Base-by-base conservation (phyloP, 306 rosid genomes). In the Nissolia schottii region DNA sequence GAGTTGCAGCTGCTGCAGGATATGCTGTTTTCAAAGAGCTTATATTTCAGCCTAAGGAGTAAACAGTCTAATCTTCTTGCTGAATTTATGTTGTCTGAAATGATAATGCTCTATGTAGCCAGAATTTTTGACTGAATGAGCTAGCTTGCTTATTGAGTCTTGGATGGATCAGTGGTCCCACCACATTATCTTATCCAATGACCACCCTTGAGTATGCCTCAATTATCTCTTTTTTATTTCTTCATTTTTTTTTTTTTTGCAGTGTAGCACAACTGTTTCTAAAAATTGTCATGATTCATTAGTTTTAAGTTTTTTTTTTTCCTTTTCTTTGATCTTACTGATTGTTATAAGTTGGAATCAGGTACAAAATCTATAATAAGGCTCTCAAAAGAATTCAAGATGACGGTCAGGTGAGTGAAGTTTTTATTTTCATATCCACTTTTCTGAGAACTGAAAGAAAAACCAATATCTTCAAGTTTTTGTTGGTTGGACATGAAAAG, bases 21-120 rank as follows among this genome's bases (percentile, higher is more conserved):
- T 92, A 91, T 77, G 93, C 90, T 28, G 97, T 95, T 80, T 92
- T 95, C 78, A 91, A 88, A 70, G 99, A 91, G 80, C 99, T 95
- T 74, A 88, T 95, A 55, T 89, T 91, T 81, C 86, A 92, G 81
- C 99, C 97, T 0, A 95, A 88, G 81, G 99, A 95, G 99, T 95
- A 89, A 81, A 14, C 55, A 66, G 48, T 78, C 71, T 49, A 48
- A 48, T 18, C 38, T 48, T 13, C 12, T 34, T 16, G 27, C 56
- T 64, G 40, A 55, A 31, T 45, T 35, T 67, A 57, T 64, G 1
- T 57, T 24, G 9, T 70, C 9, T 53, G 57, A 27, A 24, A 9
- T 0, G 29, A 64, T 16, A 78, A 23, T 71, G 63, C 16, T n/a
- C n/a, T 56, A 24, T 55, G 29, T 4, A 45, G 61, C n/a, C 11